Evolutionary conservation across 2,329 filamentous ascomycete genomes (phyloP), one percentile per base, ranked within the genome.

Genomic region (Phyllosticta paracitricarpa): DNA sequence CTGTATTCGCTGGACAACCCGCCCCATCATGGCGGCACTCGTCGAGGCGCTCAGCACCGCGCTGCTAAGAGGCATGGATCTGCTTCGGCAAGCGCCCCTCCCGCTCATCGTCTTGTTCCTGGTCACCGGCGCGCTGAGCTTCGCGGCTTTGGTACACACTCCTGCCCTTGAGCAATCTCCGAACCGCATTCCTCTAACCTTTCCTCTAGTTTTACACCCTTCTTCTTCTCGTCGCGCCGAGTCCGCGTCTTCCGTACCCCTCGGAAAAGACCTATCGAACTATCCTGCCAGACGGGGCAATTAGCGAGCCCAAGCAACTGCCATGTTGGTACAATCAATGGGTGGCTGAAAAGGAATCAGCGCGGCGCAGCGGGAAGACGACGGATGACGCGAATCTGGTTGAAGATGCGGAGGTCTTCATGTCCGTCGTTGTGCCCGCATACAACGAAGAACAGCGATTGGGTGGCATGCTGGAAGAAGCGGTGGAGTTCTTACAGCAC

Each of bases 401-500:
- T 60, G 88, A 91, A 65, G 81, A 86, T 1, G 83, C 91, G 14
- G 86, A 92, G 64, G 76, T 97, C n/a, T 89, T 88, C 71, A 85
- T 99, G 79, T 94, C 89, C 59, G 86, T 97, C 7, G 91, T 99
- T 0, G 87, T 99, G 53, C 94, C 94, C 0, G 94, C 94, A 9
- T 99, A 91, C 81, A 99, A 99, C 67, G 94, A 99, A 71, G 88
- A 93, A 72, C 82, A 89, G 62, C 86, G 94, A 30, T 81, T 99
- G 55, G 81, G 85, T 12, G 88, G 87, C 10, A 96, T 96, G 77
- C 81, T 99, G 12, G 87, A 95, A 70, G 94, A 99, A 75, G 91
- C 94, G 1, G 88, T 97, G 26, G 85, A 85, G 57, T 96, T 92
- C 72, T 82, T 99, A 9, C 89, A 96, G 72, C 77, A 80, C 57